Percentiles rank a stretch among this genome's conserved stretches.
Evolutionary conservation across 2,329 filamentous ascomycete species (phyloP).

Genomic region (Thermomyces lanuginosus): DNA sequence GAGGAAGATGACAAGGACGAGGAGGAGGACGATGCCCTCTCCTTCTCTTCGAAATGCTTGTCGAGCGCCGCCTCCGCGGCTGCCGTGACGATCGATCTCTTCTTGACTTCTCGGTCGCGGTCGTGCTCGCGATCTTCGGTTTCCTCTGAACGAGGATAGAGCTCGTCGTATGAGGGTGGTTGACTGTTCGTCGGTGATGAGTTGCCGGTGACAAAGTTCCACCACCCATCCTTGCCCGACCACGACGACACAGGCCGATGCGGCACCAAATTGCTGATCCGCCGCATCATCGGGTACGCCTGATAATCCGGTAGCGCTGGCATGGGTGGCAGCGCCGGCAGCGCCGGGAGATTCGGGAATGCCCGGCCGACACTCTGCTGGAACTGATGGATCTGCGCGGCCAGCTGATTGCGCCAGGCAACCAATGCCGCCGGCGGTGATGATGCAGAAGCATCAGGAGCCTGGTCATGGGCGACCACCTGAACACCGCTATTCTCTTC

Average conservation of each 20-base stretch:
- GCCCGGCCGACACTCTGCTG: conserved; percentile 54
- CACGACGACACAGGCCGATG: conserved; percentile 40
- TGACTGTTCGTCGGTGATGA: conserved; percentile 32
- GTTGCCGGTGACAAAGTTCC: conserved; percentile 45
- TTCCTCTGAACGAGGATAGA: conserved; percentile 42
- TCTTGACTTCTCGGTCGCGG: conserved; percentile 23
- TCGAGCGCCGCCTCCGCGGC: conserved; percentile 30
- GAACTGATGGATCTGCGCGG: conserved; percentile 58
- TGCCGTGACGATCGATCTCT: conserved; percentile 26
- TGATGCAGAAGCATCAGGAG: conserved; percentile 18
- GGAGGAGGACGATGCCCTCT: conserved; percentile 10
- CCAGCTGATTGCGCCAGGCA: conserved; percentile 57
- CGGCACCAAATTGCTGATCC: conserved; percentile 58
- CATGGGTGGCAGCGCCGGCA: conserved; percentile 48
- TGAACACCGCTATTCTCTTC: conserved; percentile 8
- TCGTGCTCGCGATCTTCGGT: conserved; percentile 23
- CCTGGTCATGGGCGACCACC: conserved; percentile 13
- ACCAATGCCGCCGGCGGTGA: conserved; percentile 47
- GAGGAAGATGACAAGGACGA: conserved; percentile 6
- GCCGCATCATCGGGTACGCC: conserved; percentile 52
- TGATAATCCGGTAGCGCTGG: conserved; percentile 56
- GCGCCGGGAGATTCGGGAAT: conserved; percentile 44
- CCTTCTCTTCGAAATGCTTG: conserved; percentile 27
- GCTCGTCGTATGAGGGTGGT: conserved; percentile 64
- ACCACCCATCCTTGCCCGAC: conserved; percentile 39